A percentile compares a stretch with the other conserved stretches of the same genome.
Conservation (phyloP, 257 asterid species). For the Sherardia arvensis region DNA sequence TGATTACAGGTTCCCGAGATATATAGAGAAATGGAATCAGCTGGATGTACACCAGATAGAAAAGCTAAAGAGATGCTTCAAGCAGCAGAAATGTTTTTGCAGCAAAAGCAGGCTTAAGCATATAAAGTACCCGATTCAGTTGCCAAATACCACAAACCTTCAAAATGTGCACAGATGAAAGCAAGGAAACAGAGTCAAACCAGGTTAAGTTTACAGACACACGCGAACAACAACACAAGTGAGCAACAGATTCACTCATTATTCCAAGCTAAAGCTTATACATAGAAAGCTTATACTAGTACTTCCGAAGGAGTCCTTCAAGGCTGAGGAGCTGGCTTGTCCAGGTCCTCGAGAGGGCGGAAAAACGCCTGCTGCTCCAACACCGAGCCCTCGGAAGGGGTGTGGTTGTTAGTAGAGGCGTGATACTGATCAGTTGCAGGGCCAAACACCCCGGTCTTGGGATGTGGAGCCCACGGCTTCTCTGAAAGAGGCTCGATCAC, state of each 20-base stretch:
- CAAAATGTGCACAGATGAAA: background rate
- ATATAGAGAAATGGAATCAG: conserved; percentile 77
- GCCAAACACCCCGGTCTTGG: conserved; percentile 76
- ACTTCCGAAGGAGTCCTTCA: conserved; percentile 15
- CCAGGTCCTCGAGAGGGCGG: conserved; percentile 83
- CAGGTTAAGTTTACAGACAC: background rate
- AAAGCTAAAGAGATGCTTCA: conserved; percentile 79
- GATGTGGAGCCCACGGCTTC: conserved; percentile 79
- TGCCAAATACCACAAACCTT: background rate
- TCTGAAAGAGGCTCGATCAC: conserved; percentile 38
- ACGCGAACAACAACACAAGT: background rate
- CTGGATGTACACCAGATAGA: conserved; percentile 86
- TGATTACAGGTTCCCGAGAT: conserved; percentile 58
- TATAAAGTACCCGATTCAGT: background rate
- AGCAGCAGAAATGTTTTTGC: conserved; percentile 46
- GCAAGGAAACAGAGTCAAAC: background rate
- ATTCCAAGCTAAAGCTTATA: background rate
- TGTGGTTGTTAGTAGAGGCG: background rate
- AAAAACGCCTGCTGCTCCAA: conserved; percentile 80
- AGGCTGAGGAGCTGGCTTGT: conserved; percentile 41
- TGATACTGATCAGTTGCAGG: conserved; percentile 42
- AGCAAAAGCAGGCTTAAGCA: conserved; percentile 29
- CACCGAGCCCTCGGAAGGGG: conserved; percentile 28
- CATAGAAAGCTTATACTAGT: background rate
- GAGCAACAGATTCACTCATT: background rate